Evolutionary conservation across 2,329 filamentous ascomycete genomes (phyloP), one percentile per base, ranked within the genome.

Genomic region (Clonostachys chloroleuca): DNA sequence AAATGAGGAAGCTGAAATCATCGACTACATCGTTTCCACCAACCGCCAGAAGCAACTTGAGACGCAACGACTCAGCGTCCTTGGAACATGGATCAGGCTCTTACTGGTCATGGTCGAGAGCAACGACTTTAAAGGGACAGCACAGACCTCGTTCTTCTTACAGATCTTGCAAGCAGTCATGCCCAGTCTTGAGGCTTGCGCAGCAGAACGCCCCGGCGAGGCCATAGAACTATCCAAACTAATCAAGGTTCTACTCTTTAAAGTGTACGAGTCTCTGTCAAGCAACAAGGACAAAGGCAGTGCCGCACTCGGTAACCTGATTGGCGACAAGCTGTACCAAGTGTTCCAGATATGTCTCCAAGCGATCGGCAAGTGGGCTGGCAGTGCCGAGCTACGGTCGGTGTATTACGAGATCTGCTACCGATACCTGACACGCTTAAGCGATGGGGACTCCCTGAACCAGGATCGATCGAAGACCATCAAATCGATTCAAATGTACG

Each of bases 371-470:
- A 84, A 87, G 51, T 85, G 87, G 59, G 78, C 84, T 2, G 84
- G 86, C 5, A 84, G 81, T 46, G 73, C 87, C 14, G 77, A 83
- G 47, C 72, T 99, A 37, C 84, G 94, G 44, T 84, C 94, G 49
- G 79, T 88, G 18, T 92, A 95, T 67, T 99, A 97, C 65, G 87
- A 87, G 58, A 95, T 96, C 56, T 92, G 88, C 69, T 92, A 92
- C 63, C 83, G 88, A 17, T 95, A 95, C 62, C 76, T 96, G 45
- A 81, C 82, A 5, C 84, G 86, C 40, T 85, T 92, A 55, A 67
- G 79, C 8, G 74, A 81, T 49, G 67, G 77, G 44, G 71, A 77
- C 37, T 67, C 77, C 46, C 62, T 72, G 40, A 63, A 65, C 13
- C 68, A 73, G 3, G 74, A 70, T 36, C 71, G 75, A 16, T 65